Evolutionary conservation across 495 filamentous ascomycete species (phyloP).

Genomic region (Hypoxylon rickii): DNA sequence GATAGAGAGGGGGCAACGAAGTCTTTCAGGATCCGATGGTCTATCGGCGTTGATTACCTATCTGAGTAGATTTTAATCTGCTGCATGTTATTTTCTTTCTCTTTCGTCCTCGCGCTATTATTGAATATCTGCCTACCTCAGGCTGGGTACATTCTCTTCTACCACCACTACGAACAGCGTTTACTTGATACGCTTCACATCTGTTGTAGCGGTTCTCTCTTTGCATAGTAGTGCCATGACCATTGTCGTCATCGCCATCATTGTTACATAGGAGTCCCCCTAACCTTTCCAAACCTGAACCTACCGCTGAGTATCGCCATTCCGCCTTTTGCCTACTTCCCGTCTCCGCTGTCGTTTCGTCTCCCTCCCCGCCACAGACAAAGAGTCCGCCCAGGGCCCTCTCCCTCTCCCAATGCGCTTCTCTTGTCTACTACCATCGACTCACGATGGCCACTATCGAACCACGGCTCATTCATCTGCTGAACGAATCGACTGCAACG

Average conservation of each 20-base stretch:
- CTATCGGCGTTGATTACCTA: conserved; percentile 31
- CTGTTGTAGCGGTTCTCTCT: conserved; percentile 9
- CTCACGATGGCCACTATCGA: conserved; percentile 61
- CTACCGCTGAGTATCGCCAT: conserved; percentile 19
- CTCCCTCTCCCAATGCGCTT: conserved; percentile 37
- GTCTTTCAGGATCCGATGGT: conserved; percentile 21
- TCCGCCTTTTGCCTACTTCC: conserved; percentile 12
- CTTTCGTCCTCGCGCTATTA: conserved; percentile 11
- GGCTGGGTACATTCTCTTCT: neutral
- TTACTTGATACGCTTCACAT: conserved; percentile 12
- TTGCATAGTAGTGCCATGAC: conserved; percentile 15
- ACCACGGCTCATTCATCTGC: conserved; percentile 61
- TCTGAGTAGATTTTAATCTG: conserved; percentile 18
- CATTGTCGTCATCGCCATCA: no score
- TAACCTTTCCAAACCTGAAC: conserved; percentile 11
- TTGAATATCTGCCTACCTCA: conserved; percentile 1
- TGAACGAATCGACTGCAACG: conserved; percentile 52
- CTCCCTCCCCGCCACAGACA: conserved; percentile 17
- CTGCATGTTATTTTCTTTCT: conserved; percentile 2
- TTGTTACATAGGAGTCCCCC: no score
- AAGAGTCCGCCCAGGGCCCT: conserved; percentile 33
- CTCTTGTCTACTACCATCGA: conserved; percentile 31
- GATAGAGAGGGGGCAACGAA: neutral
- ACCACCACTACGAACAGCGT: conserved; percentile 12
- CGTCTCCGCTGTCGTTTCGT: conserved; percentile 31